These are phyloP conservation scores for Petunia hybrid DNA, from an alignment of 305 asterid species.

Conservation along the genomic window DNA sequence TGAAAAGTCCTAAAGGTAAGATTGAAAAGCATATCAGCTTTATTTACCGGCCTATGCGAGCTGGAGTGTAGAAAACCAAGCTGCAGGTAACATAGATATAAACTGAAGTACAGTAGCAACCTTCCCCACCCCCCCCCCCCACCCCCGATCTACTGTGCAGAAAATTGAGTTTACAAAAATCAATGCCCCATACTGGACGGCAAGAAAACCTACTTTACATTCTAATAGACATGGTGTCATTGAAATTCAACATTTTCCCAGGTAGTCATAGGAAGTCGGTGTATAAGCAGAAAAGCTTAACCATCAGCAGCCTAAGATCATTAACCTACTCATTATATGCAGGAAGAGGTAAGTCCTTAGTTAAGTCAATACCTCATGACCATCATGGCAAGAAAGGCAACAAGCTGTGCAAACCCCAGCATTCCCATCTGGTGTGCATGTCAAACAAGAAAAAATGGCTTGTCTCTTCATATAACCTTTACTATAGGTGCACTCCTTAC, in stretches of 20 bases:
- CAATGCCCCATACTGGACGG: neutral
- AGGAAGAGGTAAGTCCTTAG: conserved; percentile 10
- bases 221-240: neutral
- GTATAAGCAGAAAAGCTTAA: neutral
- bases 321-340: conserved; percentile 3
- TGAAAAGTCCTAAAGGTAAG: neutral
- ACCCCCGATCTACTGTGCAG: neutral
- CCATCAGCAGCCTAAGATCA: conserved; percentile 3
- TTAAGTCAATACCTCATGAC: conserved; percentile 76
- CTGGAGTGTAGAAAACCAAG: conserved; percentile 1
- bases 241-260: conserved; percentile 17
- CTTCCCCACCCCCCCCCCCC: neutral
- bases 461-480: conserved; percentile 94
- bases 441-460: conserved; percentile 85
- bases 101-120: neutral
- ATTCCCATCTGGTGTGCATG: conserved; percentile 83
- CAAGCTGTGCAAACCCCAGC: conserved; percentile 93
- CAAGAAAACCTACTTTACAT: neutral
- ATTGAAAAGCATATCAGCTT: neutral
- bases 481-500: conserved; percentile 90
- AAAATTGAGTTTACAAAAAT: neutral
- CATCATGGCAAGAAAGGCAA: conserved; percentile 93
- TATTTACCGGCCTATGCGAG: neutral
- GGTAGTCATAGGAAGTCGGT: neutral
- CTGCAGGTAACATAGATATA: conserved; percentile 3